These are phyloP conservation scores for Pisolithus thermaeus DNA, from an alignment of 1,284 basidiomycete genomes.

Conservation along the genomic window DNA sequence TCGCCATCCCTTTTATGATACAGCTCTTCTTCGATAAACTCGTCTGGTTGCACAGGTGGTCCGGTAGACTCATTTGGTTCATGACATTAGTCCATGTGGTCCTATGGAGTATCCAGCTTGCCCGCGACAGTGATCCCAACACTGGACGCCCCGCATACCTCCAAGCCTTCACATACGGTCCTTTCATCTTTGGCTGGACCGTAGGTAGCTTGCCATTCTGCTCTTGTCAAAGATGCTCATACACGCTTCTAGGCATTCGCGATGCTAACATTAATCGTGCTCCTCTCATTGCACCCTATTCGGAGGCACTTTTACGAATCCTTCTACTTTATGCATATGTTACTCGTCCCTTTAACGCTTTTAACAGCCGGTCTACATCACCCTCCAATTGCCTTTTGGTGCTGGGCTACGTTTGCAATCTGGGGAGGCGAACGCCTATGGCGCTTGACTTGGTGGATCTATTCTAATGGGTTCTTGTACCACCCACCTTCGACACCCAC, in stretches of 20 bases:
- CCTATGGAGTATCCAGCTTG: constrained; percentile 74
- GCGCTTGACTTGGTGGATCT: constrained; percentile 56
- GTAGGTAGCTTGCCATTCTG: constrained; percentile 38
- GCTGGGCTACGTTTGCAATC: constrained; percentile 55
- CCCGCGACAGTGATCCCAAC: constrained; percentile 41
- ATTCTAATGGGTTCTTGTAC: constrained; percentile 53
- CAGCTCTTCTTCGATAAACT: constrained; percentile 78
- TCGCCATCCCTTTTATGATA: constrained; percentile 65
- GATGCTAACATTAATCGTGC: constrained; percentile 63
- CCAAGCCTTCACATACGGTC: constrained; percentile 60
- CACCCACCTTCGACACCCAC: neutral
- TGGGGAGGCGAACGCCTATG: constrained; percentile 66
- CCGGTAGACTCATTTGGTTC: constrained; percentile 70
- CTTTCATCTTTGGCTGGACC: constrained; percentile 71
- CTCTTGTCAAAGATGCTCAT: constrained; percentile 12
- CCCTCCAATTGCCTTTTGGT: constrained; percentile 66
- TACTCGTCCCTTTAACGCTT: constrained; percentile 60
- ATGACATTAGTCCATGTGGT: constrained; percentile 64
- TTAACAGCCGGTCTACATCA: constrained; percentile 64
- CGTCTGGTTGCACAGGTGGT: constrained; percentile 65
- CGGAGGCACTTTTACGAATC: constrained; percentile 68
- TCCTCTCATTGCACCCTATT: constrained; percentile 59
- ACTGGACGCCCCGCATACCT: constrained; percentile 53
- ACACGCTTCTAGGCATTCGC: constrained; percentile 51
- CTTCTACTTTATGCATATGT: constrained; percentile 71